Conservation (phyloP, 805 yeast species). For the Lipomyces japonicus region DNA sequence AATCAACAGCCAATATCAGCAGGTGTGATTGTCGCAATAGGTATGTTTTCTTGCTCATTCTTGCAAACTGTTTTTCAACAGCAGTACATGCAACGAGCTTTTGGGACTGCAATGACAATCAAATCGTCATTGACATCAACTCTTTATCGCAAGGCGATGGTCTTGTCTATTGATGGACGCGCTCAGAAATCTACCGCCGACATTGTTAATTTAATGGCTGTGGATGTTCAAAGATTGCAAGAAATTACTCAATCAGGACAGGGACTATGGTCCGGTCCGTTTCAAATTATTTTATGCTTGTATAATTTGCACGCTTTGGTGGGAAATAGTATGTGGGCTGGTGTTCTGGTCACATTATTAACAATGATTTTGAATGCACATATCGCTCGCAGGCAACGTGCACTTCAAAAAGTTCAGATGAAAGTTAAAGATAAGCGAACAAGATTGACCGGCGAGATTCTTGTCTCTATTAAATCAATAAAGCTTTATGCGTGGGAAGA, state of each 20-base stretch:
- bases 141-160: conserved; percentile 67
- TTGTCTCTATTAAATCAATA: conserved; percentile 86
- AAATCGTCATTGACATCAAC: conserved; percentile 64
- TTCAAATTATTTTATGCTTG: conserved; percentile 77
- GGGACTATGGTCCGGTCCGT: conserved; percentile 88
- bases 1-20: conserved; percentile 47
- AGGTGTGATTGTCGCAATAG: conserved; percentile 60
- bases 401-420: conserved; percentile 80
- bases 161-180: conserved; percentile 62
- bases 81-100: conserved; percentile 47
- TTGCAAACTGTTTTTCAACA: conserved; percentile 61
- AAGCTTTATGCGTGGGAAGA: conserved; percentile 93
- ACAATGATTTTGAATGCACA: conserved; percentile 77
- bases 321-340: conserved; percentile 89
- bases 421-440: conserved; percentile 88
- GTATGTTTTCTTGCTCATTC: conserved; percentile 61
- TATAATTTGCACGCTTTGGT: conserved; percentile 66
- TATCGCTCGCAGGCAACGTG: conserved; percentile 63
- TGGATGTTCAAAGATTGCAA: conserved; percentile 64
- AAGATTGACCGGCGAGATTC: conserved; percentile 77
- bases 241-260: conserved; percentile 70
- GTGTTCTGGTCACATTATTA: conserved; percentile 70
- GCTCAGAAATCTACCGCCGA: conserved; percentile 66
- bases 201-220: conserved; percentile 71
- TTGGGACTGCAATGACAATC: conserved; percentile 56